Evolutionary conservation across 164 flowering plant species (phyloP), one percentile per base, ranked within the genome.

Genomic region (Paratinospora sagittata): DNA sequence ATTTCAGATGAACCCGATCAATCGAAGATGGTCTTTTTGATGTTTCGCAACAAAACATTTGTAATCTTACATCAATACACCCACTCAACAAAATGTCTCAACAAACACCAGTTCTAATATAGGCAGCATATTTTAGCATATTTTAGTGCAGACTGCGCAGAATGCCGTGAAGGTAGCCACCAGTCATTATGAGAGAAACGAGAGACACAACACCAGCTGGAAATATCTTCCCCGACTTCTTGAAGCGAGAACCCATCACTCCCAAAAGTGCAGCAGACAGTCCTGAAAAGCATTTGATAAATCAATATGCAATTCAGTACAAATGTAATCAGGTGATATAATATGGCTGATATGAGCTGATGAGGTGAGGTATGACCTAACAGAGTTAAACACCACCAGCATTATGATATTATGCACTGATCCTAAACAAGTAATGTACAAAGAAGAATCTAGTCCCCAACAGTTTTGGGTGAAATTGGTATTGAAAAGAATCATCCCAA

Each of bases 191-290:
- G 24, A 94, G 76, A 0, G 98, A 94, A n/a, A 86, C 84, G 37
- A 91, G 72, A 24, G 97, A 88, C 8, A 94, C 93, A 65, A 94
- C 83, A 61, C 98, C 98, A 39, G 98, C 95, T 17, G 98, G 98
- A 77, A 94, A 89, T 64, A 94, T 60, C 86, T 91, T 94, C 67
- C 90, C 85, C 0, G 98, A 88, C 24, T 77, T 89, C 87, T 79
- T 78, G 78, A 86, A 94, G 30, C 98, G 94, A 70, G 89, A 83
- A 43, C 96, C 93, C 97, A 94, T 94, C 71, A 88, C 89, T 12
- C 67, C 91, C 73, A 88, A 75, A 68, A 94, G 96, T 17, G 85
- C 90, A 34, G 88, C 90, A 68, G 97, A 89, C 36, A 91, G 6
- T 23, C 88, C 94, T 89, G 84, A 19, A 36, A 58, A 69, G 14